Evolutionary conservation across 1,284 basidiomycete genomes (phyloP).

Genomic region (Phellopilus nigrolimitatus): DNA sequence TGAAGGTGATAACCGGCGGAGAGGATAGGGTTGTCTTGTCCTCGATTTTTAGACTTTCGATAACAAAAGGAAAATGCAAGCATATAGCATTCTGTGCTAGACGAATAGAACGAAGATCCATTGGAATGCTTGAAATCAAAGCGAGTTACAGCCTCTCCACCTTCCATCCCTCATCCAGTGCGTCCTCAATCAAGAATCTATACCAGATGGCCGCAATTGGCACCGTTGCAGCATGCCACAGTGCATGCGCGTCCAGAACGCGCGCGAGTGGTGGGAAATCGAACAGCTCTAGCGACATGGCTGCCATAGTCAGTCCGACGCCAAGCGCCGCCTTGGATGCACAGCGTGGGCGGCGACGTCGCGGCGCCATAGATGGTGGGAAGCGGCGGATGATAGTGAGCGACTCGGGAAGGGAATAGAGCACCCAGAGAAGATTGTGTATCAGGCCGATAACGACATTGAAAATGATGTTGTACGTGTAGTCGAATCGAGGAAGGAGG

Average conservation of each 20-base stretch:
- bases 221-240: conserved; percentile 91
- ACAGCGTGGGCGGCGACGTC: conserved; percentile 48
- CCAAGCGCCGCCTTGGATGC: conserved; percentile 55
- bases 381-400: conserved; percentile 48
- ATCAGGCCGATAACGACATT: conserved; percentile 73
- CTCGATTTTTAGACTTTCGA: too few species aligned
- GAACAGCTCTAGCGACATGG: conserved; percentile 82
- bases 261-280: conserved; percentile 84
- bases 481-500: conserved; percentile 81
- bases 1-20: too few species aligned
- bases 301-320: conserved; percentile 67
- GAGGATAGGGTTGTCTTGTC: too few species aligned
- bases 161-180: conserved; percentile 46
- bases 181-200: conserved; percentile 68
- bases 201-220: conserved; percentile 86
- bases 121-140: too few species aligned
- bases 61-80: too few species aligned
- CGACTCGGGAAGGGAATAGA: conserved; percentile 60
- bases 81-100: too few species aligned
- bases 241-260: conserved; percentile 86
- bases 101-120: too few species aligned
- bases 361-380: conserved; percentile 37
- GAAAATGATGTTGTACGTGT: conserved; percentile 91
- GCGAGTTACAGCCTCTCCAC: conserved; percentile 1
- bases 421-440: conserved; percentile 85